These are phyloP conservation scores for Papilionanthe hybrid DNA, from an alignment of 116 monocot species.

Conservation along the genomic window DNA sequence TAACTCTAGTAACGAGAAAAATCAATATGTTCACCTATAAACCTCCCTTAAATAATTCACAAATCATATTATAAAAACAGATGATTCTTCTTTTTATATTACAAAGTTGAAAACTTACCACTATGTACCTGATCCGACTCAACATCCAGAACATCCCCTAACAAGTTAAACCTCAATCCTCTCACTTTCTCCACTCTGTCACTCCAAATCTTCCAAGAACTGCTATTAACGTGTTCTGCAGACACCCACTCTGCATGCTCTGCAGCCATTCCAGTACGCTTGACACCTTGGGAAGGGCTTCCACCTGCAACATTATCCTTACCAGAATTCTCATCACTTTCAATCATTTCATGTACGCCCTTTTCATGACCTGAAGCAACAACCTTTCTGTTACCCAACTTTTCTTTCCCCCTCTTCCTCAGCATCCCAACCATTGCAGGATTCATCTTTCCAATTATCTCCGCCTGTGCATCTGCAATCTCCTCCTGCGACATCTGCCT, in stretches of 20 bases:
- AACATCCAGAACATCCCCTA: conserved; percentile 55
- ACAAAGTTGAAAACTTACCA: conserved; percentile 34
- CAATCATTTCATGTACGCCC: conserved; percentile 1
- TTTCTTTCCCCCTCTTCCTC: conserved; percentile 60
- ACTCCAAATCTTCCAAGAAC: conserved; percentile 74
- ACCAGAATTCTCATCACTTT: background rate
- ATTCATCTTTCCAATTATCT: conserved; percentile 79
- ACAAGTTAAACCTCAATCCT: conserved; percentile 64
- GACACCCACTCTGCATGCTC: conserved; percentile 15
- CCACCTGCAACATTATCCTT: background rate
- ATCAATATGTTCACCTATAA: background rate
- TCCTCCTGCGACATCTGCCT: conserved; percentile 65
- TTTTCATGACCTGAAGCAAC: conserved; percentile 10
- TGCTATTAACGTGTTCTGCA: conserved; percentile 19
- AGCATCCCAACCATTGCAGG: conserved; percentile 64
- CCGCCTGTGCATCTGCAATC: conserved; percentile 70
- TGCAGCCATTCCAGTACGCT: conserved; percentile 15
- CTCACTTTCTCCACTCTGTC: conserved; percentile 84
- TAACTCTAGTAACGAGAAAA: background rate
- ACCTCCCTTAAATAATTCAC: background rate
- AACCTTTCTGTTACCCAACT: conserved; percentile 27
- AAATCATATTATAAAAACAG: background rate
- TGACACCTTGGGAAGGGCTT: conserved; percentile 7
- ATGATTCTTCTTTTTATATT: background rate
- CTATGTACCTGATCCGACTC: conserved; percentile 21